These are phyloP conservation scores for Henningerozyma blattae DNA, from an alignment of 805 yeast genomes.

Conservation along the genomic window DNA sequence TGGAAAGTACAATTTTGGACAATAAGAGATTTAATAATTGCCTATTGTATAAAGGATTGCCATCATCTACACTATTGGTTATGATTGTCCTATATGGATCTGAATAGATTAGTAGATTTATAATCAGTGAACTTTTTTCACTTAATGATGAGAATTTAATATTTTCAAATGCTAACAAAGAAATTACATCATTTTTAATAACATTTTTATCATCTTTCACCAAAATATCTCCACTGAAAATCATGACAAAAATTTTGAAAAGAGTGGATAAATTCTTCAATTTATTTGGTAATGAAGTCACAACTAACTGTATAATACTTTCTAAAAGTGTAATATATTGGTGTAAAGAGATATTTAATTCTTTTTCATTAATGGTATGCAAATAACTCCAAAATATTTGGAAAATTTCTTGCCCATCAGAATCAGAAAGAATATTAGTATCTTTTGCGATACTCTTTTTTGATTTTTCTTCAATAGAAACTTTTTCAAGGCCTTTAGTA, in stretches of 20 bases:
- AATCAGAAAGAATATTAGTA: no score
- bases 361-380: conserved; percentile 37
- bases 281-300: not conserved
- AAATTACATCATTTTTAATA: not conserved
- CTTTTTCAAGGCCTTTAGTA: no score
- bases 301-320: conserved; percentile 33
- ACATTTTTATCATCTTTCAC: not conserved
- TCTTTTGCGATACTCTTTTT: no score
- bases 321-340: conserved; percentile 56
- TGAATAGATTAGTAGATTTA: no score
- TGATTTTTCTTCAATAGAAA: no score
- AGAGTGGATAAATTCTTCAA: not conserved
- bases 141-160: conserved; percentile 1
- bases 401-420: not conserved
- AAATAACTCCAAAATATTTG: conserved; percentile 59
- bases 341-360: conserved; percentile 51
- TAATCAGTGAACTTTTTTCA: not conserved
- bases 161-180: conserved; percentile 8
- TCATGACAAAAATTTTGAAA: not conserved
- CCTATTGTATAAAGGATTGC: no score
- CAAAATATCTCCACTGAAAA: not conserved
- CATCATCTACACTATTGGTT: no score
- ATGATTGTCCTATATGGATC: no score
- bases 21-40: not conserved
- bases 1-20: not conserved